Base-by-base conservation (phyloP, 2,329 filamentous ascomycete species). In the Fusarium gaditjirri region DNA sequence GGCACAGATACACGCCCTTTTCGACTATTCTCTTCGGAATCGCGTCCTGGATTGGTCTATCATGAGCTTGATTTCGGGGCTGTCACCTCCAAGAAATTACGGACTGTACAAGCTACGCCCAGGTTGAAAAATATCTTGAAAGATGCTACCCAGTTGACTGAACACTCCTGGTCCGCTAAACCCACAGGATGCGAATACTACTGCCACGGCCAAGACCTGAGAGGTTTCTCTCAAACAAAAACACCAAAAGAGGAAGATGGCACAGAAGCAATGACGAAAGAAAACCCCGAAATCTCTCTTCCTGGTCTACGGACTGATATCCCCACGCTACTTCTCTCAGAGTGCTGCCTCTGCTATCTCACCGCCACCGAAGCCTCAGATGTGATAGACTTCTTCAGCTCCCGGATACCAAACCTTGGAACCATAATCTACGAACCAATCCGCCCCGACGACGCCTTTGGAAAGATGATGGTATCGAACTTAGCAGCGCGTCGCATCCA, bases 281-380 rank as follows among this genome's bases (percentile, higher is more conserved):
- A 54, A 12, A 65, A 42, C 16, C 42, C 25, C n/a, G 58, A 63
- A 38, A 29, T 64, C 27, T 66, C 31, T 1, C 60, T 83, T 4
- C 74, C 79, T 0, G 86, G 86, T 75, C 73, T 90, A 84, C 75
- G 88, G 83, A 78, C 82, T 74, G 76, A 89, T 78, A 29, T 93
- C 0, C 94, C 96, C 0, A 99, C 96, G 0, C 83, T 99, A 13
- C 82, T 99, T 29, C 86, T 99, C 11, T 98, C 95, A 0, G 96
- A 99, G 81, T 98, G 96, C 86, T 99, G 96, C 79, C 87, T 99
- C 36, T 94, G 96, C 80, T 99, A 99, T 78, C 88, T 99, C 3
- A 86, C 91, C 13, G 87, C 91, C 0, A 77, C 86, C 0, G 87
- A 91, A 56, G 92, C 94, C 0, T 85, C 86, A 41, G 82, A 83